These are phyloP conservation scores for Coccomyxa sp. DNA, from an alignment of 139 green algal genomes.

Conservation along the genomic window DNA sequence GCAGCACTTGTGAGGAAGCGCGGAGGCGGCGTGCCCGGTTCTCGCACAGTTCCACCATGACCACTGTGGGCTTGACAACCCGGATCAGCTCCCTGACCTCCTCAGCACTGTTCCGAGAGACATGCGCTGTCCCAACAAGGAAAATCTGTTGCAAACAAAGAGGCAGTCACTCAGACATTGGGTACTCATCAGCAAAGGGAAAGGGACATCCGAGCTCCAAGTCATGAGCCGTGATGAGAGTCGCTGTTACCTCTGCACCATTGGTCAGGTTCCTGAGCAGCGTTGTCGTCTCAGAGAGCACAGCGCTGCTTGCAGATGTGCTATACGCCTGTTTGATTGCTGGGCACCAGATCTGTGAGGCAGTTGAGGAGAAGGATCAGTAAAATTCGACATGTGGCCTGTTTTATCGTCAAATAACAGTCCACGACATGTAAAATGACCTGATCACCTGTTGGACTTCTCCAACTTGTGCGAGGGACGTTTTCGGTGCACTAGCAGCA, in stretches of 20 bases:
- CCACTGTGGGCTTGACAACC: slow-evolving; percentile 32
- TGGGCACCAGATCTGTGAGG: neutral
- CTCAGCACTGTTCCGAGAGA: slow-evolving; percentile 29
- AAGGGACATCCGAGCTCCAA: too few species aligned
- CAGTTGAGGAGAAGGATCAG: neutral
- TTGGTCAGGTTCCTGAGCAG: slow-evolving; percentile 43
- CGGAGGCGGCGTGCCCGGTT: slow-evolving; percentile 6
- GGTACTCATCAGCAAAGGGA: too few species aligned
- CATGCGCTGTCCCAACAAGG: slow-evolving; percentile 53
- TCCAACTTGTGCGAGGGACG: neutral
- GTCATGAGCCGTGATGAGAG: too few species aligned
- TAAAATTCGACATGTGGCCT: neutral
- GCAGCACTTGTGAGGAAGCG: too few species aligned
- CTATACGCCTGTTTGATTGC: neutral
- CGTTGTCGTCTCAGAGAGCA: slow-evolving; percentile 23
- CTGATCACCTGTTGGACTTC: neutral
- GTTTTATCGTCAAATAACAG: neutral
- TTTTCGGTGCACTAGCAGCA: neutral
- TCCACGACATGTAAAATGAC: neutral
- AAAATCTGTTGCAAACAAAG: slow-evolving; percentile 24
- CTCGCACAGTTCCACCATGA: slow-evolving; percentile 53
- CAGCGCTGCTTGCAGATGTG: neutral
- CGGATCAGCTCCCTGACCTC: slow-evolving; percentile 45
- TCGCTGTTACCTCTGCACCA: slow-evolving; percentile 29
- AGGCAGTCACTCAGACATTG: too few species aligned